phyloP scores from a whole-genome alignment of 2,329 filamentous ascomycete genomes.

The Pseudogymnoascus sp. region DNA sequence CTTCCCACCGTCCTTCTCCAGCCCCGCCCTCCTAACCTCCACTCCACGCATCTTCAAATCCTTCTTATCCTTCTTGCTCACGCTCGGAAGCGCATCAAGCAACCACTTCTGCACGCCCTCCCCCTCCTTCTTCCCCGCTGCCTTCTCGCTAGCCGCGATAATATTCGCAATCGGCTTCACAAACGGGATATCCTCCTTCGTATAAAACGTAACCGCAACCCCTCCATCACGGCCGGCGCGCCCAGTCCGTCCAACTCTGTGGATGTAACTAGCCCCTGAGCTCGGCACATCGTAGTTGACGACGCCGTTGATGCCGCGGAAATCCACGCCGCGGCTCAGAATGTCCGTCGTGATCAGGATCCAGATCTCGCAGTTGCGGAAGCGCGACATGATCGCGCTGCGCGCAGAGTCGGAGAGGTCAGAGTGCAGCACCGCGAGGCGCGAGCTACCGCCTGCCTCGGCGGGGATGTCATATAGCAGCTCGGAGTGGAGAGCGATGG shows the following conservation, averaged over 20 bases:
- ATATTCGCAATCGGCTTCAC: slow-evolving; percentile 91
- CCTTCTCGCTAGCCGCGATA: slow-evolving; percentile 72
- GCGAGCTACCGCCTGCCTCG: slow-evolving; percentile 72
- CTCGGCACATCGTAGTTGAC: slow-evolving; percentile 96
- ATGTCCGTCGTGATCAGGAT: slow-evolving; percentile 93
- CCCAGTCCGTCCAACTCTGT: slow-evolving; percentile 85
- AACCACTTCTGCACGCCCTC: slow-evolving; percentile 73
- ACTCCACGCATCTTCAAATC: slow-evolving; percentile 75
- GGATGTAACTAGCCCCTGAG: slow-evolving; percentile 83
- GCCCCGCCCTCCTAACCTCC: slow-evolving; percentile 50
- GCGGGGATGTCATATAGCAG: slow-evolving; percentile 89
- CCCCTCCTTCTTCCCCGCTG: slow-evolving; percentile 45
- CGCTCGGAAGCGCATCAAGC: slow-evolving; percentile 73
- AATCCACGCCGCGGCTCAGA: slow-evolving; percentile 85
- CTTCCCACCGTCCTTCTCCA: slow-evolving; percentile 28
- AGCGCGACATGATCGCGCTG: slow-evolving; percentile 75
- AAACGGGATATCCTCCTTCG: slow-evolving; percentile 84
- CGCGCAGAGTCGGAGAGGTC: slow-evolving; percentile 70
- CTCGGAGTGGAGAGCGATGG: slow-evolving; percentile 78
- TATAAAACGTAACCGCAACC: slow-evolving; percentile 88
- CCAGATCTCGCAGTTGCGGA: slow-evolving; percentile 90
- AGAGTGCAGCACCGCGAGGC: slow-evolving; percentile 86
- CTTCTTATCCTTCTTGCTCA: slow-evolving; percentile 77
- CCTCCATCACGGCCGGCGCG: slow-evolving; percentile 81
- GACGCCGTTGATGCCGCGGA: slow-evolving; percentile 88